A percentile compares a stretch with the other conserved stretches of the same genome.
phyloP scores from a whole-genome alignment of 192 early-diverging fungal genomes.

The Coemansia umbellata region DNA sequence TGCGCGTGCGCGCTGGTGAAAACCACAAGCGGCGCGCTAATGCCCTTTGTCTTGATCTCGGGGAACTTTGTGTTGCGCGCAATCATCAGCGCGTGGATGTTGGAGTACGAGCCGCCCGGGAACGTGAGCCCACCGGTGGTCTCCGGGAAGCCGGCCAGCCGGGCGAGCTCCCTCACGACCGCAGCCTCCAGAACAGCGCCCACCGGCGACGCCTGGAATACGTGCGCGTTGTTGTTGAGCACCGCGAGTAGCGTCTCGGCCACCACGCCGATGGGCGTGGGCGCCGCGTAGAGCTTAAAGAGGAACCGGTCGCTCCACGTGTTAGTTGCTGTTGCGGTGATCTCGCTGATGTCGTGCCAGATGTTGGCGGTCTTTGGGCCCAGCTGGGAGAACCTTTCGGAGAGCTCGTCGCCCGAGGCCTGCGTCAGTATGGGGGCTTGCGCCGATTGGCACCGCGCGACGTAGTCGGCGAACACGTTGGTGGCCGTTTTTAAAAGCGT shows the following conservation, averaged over 20 bases:
- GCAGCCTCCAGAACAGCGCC: slow-evolving; percentile 66
- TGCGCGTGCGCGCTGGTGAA: slow-evolving; percentile 72
- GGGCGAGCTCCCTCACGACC: slow-evolving; percentile 46
- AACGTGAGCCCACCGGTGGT: slow-evolving; percentile 62
- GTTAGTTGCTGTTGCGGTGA: slow-evolving; percentile 25
- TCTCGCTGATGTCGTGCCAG: slow-evolving; percentile 32
- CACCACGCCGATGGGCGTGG: slow-evolving; percentile 69
- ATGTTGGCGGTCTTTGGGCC: slow-evolving; percentile 10
- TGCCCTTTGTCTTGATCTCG: slow-evolving; percentile 55
- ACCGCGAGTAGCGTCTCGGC: slow-evolving; percentile 63
- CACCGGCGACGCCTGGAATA: slow-evolving; percentile 69
- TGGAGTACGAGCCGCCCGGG: slow-evolving; percentile 73
- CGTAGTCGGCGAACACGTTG: slow-evolving; percentile 19
- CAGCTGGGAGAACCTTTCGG: slow-evolving; percentile 1
- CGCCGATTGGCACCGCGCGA: neutral
- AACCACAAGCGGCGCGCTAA: slow-evolving; percentile 47
- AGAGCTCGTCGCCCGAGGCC: too few relatives aligned
- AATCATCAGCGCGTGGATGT: slow-evolving; percentile 71
- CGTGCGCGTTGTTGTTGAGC: slow-evolving; percentile 77
- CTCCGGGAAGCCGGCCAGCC: slow-evolving; percentile 26
- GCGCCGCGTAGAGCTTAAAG: slow-evolving; percentile 79
- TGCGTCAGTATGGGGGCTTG: neutral
- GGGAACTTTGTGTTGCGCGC: slow-evolving; percentile 68
- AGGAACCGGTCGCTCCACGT: slow-evolving; percentile 71
- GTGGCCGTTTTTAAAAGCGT: slow-evolving; percentile 18